A percentile compares a stretch with the other conserved stretches of the same genome.
phyloP scores from a whole-genome alignment of 163 green algal genomes.

The Scenedesmus sp. region DNA sequence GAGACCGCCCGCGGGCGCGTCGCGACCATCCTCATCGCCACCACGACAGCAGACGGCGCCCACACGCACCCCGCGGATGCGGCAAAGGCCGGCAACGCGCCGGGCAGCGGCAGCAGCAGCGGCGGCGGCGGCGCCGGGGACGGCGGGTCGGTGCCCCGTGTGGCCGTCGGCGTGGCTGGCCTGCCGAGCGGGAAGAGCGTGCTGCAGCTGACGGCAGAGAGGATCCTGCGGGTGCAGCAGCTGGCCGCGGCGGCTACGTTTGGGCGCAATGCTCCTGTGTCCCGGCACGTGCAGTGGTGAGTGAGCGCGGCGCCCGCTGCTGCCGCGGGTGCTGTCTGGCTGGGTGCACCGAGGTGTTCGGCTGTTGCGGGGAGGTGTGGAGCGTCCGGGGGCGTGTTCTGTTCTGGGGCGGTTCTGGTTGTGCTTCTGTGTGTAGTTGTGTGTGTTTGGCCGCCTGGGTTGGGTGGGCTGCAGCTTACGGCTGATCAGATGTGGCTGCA shows the following conservation, averaged over 20 bases:
- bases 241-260: constrained; percentile 66
- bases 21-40: constrained; percentile 42
- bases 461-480: too few relatives aligned
- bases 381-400: too few relatives aligned
- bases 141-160: not conserved
- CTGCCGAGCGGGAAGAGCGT: constrained; percentile 92
- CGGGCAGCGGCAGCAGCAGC: not conserved
- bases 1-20: constrained; percentile 46
- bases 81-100: not conserved
- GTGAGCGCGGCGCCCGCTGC: too few relatives aligned
- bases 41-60: not conserved
- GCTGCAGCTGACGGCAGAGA: constrained; percentile 92
- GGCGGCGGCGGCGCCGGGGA: constrained; percentile 7
- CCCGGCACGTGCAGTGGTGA: constrained; percentile 28
- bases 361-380: too few relatives aligned
- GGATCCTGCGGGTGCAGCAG: constrained; percentile 79
- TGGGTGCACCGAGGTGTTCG: too few relatives aligned
- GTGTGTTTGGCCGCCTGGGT: not conserved
- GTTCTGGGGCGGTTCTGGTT: too few relatives aligned
- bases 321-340: too few relatives aligned
- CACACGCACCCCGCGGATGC: not conserved
- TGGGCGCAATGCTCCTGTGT: constrained; percentile 26
- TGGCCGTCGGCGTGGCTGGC: constrained; percentile 69
- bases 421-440: too few relatives aligned
- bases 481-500: too few relatives aligned